Evolutionary conservation across 306 rosid genomes (phyloP), one percentile per base, ranked within the genome.

Genomic region (Cyamopsis tetragonoloba): DNA sequence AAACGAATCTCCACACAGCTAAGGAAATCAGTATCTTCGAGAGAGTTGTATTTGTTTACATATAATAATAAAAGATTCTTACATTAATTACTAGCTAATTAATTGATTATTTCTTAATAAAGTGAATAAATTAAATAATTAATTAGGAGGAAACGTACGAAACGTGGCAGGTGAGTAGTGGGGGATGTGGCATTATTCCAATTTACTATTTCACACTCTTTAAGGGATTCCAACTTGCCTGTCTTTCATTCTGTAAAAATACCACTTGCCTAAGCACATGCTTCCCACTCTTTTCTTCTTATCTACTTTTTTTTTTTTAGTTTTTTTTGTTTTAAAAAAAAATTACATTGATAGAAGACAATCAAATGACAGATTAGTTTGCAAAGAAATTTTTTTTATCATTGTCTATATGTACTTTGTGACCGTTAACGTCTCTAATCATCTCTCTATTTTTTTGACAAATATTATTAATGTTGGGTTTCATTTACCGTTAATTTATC

Each of bases 1-100:
- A 81, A 85, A n/a, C n/a, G n/a, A n/a, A 78, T 85, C 95, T 73
- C 76, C 62, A 57, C 80, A 85, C 85, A 83, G 86, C 91, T 81
- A 80, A 80, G 83, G n/a, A n/a, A n/a, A n/a, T 73, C 35, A 28
- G 80, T 44, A 77, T 85, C 86, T 80, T 83, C 66, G 17, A 68
- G 78, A 76, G 62, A 11, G 30, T 58, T 32, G 46, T 3, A 3
- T n/a, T n/a, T 47, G 44, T 57, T 22, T 71, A 44, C 42, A 39
- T 78, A 77, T 55, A 47, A 58, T 72, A 78, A 65, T 51, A 51
- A 66, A 77, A 70, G 79, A 77, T 81, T 82, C 84, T 68, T 1
- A 19, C 17, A 35, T 35, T 43, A 30, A 64, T 75, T 78, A 76
- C 62, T 70, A 47, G 69, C 76, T 70, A 76, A 76, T 74, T 28